These are phyloP conservation scores for Allantophomopsis cytisporea DNA, from an alignment of 2,329 filamentous ascomycete genomes.

Conservation along the genomic window DNA sequence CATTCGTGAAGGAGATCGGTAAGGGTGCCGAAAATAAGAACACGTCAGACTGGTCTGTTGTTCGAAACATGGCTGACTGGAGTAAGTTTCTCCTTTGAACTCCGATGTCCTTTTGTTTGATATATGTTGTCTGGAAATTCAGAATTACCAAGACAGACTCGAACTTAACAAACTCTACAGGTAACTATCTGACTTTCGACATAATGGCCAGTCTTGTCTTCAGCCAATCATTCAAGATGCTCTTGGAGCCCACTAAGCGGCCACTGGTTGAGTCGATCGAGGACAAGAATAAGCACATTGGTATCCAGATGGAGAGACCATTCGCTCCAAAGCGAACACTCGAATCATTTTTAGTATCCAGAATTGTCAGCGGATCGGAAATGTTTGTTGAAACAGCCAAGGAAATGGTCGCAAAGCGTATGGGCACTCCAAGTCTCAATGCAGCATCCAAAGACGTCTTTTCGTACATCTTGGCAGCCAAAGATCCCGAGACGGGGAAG, in stretches of 20 bases:
- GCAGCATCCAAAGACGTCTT: background rate
- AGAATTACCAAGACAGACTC: background rate
- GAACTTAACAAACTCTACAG: background rate
- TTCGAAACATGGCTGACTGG: conserved; percentile 43
- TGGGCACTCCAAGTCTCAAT: background rate
- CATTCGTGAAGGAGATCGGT: background rate
- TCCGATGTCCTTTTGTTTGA: too few relatives aligned
- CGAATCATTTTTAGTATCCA: background rate
- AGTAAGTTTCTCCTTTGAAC: too few relatives aligned
- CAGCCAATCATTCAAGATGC: background rate
- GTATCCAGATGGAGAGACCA: background rate
- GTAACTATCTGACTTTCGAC: background rate
- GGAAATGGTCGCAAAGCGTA: background rate
- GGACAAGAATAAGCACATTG: background rate
- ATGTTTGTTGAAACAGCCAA: background rate
- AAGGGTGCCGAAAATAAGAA: conserved; percentile 20
- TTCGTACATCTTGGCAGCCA: background rate
- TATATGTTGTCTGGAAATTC: too few relatives aligned
- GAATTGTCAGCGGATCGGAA: background rate
- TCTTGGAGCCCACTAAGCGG: background rate
- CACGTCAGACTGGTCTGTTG: conserved; percentile 30
- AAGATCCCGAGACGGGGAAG: background rate
- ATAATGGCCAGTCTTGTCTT: background rate
- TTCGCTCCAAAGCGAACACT: background rate
- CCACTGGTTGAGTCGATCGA: background rate